Conservation (phyloP, 2,329 filamentous ascomycete species). For the Fusarium sororula region DNA sequence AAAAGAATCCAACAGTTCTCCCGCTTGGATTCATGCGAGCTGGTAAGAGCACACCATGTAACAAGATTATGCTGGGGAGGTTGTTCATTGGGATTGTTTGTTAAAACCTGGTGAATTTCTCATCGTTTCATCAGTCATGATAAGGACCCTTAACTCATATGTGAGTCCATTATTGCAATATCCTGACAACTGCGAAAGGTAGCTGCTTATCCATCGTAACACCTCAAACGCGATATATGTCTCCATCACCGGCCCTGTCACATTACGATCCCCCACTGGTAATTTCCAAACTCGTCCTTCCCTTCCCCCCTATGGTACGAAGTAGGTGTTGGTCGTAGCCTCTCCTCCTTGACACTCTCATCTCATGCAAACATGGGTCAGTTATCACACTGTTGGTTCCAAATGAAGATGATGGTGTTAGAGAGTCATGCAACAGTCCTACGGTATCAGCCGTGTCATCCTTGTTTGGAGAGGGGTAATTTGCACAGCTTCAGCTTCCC, state of each 20-base stretch:
- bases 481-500: background rate
- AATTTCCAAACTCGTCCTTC: background rate
- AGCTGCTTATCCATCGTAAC: background rate
- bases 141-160: background rate
- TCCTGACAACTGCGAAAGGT: background rate
- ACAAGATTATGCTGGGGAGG: background rate
- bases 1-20: background rate
- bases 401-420: background rate
- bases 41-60: background rate
- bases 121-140: background rate
- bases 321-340: background rate
- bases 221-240: background rate
- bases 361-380: background rate
- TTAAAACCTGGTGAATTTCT: background rate
- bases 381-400: background rate
- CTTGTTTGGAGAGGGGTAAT: background rate
- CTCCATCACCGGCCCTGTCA: background rate
- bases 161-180: background rate
- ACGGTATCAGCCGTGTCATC: constrained; percentile 14
- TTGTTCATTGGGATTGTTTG: background rate
- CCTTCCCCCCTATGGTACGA: background rate
- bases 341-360: background rate
- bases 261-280: background rate
- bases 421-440: constrained; percentile 17
- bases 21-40: background rate